Conservation (phyloP, 2,329 filamentous ascomycete genomes). For the Apiospora aurea region DNA sequence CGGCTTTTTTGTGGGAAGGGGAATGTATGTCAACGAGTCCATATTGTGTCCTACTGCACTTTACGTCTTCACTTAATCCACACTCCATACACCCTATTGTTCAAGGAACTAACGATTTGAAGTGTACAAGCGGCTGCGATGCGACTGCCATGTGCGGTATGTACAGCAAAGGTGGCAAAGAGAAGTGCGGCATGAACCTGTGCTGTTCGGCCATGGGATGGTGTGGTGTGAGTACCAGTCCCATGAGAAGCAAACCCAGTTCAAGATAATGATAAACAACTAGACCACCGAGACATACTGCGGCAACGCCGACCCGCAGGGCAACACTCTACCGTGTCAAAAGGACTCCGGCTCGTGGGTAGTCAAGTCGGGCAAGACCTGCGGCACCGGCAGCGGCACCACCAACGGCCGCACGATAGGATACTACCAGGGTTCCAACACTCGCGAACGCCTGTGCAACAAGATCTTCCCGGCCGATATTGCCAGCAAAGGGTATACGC, state of each 20-base stretch:
- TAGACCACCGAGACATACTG: slow-evolving; percentile 21
- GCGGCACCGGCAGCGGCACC: slow-evolving; percentile 22
- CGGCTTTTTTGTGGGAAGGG: slow-evolving; percentile 28
- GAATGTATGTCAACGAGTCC: background rate
- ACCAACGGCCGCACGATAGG: slow-evolving; percentile 27
- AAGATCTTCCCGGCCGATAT: slow-evolving; percentile 27
- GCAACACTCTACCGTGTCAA: slow-evolving; percentile 3
- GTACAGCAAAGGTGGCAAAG: slow-evolving; percentile 22
- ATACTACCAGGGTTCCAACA: slow-evolving; percentile 30
- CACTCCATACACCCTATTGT: too few relatives aligned
- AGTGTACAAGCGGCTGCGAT: slow-evolving; percentile 26
- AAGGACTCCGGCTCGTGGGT: slow-evolving; percentile 12
- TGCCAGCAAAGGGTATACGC: slow-evolving; percentile 28
- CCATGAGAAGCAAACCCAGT: too few relatives aligned
- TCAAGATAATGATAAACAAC: background rate
- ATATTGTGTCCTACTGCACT: too few relatives aligned
- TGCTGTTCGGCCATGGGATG: slow-evolving; percentile 21
- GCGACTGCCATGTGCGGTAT: slow-evolving; percentile 25
- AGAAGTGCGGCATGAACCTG: slow-evolving; percentile 19
- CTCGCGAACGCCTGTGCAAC: slow-evolving; percentile 26
- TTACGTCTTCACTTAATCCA: too few relatives aligned
- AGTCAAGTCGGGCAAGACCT: slow-evolving; percentile 19
- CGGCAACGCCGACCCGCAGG: slow-evolving; percentile 18
- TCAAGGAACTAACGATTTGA: background rate
- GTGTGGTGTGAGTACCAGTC: background rate